phyloP scores from a whole-genome alignment of 306 rosid species.

The Senna tora region DNA sequence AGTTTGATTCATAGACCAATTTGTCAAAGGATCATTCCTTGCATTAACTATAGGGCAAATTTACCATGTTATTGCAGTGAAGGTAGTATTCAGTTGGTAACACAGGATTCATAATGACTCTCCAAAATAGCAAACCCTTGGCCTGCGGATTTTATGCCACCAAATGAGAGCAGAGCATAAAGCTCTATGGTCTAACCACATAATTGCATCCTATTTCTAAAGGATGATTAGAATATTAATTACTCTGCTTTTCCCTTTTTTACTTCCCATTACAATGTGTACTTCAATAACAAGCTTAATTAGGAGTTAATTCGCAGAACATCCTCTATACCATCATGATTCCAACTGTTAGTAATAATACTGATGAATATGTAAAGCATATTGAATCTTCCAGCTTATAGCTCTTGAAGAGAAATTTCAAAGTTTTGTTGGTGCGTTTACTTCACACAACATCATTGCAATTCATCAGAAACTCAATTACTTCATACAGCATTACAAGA shows the following conservation, averaged over 20 bases:
- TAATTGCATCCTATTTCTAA: background rate
- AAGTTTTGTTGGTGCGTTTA: background rate
- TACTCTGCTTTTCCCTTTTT: constrained; percentile 2
- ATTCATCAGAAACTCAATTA: background rate
- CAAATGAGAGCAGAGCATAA: too few relatives aligned
- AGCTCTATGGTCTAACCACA: too few relatives aligned
- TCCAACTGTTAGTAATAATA: background rate
- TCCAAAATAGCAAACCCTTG: constrained; percentile 8
- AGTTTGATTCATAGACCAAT: too few relatives aligned
- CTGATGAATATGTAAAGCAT: background rate
- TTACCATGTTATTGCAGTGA: too few relatives aligned
- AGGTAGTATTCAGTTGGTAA: too few relatives aligned
- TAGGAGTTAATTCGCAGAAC: background rate
- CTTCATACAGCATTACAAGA: constrained; percentile 11
- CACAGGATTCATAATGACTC: background rate
- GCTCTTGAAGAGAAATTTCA: background rate
- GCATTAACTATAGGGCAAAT: constrained; percentile 7
- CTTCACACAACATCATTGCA: background rate
- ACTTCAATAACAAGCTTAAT: background rate
- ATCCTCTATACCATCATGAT: background rate
- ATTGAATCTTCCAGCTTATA: background rate
- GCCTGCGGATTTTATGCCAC: too few relatives aligned
- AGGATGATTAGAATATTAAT: background rate
- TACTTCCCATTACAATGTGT: too few relatives aligned
- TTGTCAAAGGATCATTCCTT: background rate